phyloP scores from a whole-genome alignment of 768 basidiomycete species.

The Aureoboletus auriporus region DNA sequence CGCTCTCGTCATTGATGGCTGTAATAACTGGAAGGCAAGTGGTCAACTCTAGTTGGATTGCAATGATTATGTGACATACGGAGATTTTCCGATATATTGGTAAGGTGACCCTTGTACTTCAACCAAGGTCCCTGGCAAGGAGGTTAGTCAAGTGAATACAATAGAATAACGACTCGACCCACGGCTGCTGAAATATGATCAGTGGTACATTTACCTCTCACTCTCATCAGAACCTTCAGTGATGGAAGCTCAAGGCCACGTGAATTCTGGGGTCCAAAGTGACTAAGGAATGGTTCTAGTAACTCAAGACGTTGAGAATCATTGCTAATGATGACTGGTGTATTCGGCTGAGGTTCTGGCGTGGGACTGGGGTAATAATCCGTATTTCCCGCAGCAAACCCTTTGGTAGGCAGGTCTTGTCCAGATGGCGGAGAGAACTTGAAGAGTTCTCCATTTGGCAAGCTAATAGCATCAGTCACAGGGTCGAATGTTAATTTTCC shows the following conservation, averaged over 20 bases:
- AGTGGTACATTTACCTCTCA: slow-evolving; percentile 98
- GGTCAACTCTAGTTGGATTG: background rate
- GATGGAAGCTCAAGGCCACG: slow-evolving; percentile 71
- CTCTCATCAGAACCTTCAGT: slow-evolving; percentile 83
- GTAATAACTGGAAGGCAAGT: slow-evolving; percentile 67
- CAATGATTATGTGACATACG: slow-evolving; percentile 43
- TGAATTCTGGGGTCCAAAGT: slow-evolving; percentile 52
- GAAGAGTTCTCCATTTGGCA: slow-evolving; percentile 74
- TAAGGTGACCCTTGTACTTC: slow-evolving; percentile 96
- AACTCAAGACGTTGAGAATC: slow-evolving; percentile 84
- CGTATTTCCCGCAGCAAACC: slow-evolving; percentile 74
- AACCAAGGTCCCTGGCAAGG: slow-evolving; percentile 84
- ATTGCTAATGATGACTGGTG: slow-evolving; percentile 71
- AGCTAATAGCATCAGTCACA: slow-evolving; percentile 63
- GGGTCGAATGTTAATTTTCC: slow-evolving; percentile 95
- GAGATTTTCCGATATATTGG: slow-evolving; percentile 95
- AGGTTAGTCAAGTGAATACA: slow-evolving; percentile 1
- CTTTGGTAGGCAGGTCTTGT: slow-evolving; percentile 75
- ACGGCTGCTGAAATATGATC: slow-evolving; percentile 98
- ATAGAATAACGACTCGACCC: slow-evolving; percentile 22
- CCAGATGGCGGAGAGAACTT: slow-evolving; percentile 83
- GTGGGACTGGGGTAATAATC: slow-evolving; percentile 73
- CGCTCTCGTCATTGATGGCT: slow-evolving; percentile 92
- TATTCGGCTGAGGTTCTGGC: slow-evolving; percentile 73
- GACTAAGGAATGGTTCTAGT: slow-evolving; percentile 79